Evolutionary conservation across 768 basidiomycete genomes (phyloP).

Genomic region (Dioszegia hungarica): DNA sequence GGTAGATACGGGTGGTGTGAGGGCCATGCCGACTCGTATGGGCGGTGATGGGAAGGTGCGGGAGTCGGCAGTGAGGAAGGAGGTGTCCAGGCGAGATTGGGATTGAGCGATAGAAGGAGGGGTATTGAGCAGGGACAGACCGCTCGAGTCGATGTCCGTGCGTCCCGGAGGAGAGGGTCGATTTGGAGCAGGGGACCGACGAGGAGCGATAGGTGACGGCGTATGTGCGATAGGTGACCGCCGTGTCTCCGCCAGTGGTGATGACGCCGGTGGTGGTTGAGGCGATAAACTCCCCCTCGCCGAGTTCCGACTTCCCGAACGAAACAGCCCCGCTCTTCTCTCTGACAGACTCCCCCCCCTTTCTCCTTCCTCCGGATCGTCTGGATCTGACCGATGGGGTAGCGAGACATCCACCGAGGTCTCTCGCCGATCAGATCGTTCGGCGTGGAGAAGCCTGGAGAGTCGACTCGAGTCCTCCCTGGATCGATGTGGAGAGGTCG

Average conservation of each 20-base stretch:
- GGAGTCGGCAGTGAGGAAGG: neutral
- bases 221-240: neutral
- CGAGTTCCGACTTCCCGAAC: neutral
- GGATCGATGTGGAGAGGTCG: neutral
- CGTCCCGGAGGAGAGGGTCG: too few species aligned
- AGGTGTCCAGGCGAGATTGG: neutral
- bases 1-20: neutral
- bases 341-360: neutral
- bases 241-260: neutral
- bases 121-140: too few species aligned
- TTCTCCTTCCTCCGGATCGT: neutral
- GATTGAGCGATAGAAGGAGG: neutral
- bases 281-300: neutral
- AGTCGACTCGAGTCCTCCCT: neutral
- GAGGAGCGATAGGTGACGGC: neutral
- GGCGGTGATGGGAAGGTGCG: neutral
- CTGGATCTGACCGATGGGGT: neutral
- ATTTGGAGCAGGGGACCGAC: neutral
- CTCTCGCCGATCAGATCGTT: neutral
- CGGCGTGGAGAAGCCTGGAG: neutral
- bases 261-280: neutral
- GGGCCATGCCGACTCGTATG: constrained; percentile 19
- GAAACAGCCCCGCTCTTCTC: neutral
- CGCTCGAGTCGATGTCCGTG: too few species aligned
- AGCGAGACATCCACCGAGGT: neutral